These are phyloP conservation scores for Lipomyces yamanashiensis DNA, from an alignment of 805 yeast genomes.

Conservation along the genomic window DNA sequence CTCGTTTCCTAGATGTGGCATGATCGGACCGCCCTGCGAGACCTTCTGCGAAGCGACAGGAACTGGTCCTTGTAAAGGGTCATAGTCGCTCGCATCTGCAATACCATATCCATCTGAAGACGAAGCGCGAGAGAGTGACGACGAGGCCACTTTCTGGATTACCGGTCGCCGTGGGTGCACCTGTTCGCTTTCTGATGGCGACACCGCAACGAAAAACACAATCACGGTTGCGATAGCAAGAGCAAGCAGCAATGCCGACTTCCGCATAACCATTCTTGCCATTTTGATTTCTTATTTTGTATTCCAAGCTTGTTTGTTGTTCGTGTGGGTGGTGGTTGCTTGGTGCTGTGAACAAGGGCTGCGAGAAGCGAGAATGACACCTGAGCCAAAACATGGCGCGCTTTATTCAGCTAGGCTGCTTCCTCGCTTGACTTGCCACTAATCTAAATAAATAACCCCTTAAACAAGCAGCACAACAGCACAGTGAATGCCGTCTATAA, in stretches of 20 bases:
- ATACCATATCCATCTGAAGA: slow-evolving; percentile 16
- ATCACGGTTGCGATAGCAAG: slow-evolving; percentile 13
- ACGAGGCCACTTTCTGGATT: neutral
- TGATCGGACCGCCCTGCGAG: slow-evolving; percentile 57
- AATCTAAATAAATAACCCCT: too few species aligned
- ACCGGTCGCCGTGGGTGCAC: slow-evolving; percentile 1
- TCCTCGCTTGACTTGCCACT: too few species aligned
- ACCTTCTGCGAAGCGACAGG: slow-evolving; percentile 35
- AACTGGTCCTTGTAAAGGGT: slow-evolving; percentile 34
- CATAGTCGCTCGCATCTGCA: slow-evolving; percentile 37
- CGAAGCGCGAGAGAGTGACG: neutral
- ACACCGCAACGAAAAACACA: slow-evolving; percentile 18
- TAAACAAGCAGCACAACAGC: too few species aligned
- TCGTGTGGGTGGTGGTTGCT: neutral
- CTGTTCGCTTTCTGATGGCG: neutral
- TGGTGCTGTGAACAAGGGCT: neutral
- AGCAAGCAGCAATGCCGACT: slow-evolving; percentile 15
- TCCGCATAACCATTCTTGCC: slow-evolving; percentile 12
- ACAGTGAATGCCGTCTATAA: too few species aligned
- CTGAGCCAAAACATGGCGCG: too few species aligned
- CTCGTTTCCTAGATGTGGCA: slow-evolving; percentile 94
- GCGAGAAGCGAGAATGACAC: neutral
- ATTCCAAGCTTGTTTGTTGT: neutral
- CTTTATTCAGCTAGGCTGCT: too few species aligned
- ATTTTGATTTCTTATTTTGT: neutral